Evolutionary conservation across 148 eudicot genomes (phyloP).

Genomic region (Chenopodium album): DNA sequence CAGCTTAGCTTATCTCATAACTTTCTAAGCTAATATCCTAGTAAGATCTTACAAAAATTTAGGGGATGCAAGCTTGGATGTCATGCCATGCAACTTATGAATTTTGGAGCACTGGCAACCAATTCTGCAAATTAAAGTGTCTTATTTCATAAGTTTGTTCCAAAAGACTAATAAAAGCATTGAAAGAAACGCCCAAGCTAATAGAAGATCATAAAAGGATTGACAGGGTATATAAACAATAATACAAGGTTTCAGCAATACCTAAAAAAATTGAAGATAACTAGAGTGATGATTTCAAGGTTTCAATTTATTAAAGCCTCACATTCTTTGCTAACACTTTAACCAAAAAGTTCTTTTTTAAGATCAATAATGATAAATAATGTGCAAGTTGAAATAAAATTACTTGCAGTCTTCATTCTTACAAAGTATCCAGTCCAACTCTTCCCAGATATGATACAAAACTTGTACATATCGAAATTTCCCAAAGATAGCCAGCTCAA

Average conservation of each 20-base stretch:
- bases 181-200: neutral
- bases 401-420: neutral
- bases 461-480: neutral
- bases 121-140: too few relatives aligned
- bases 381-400: neutral
- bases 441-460: constrained; percentile 1
- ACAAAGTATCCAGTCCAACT: neutral
- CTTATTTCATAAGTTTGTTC: neutral
- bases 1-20: neutral
- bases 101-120: neutral
- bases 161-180: neutral
- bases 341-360: neutral
- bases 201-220: neutral
- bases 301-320: neutral
- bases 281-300: neutral
- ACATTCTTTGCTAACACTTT: neutral
- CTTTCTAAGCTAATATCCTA: neutral
- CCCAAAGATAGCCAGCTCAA: neutral
- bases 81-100: neutral
- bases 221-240: too few relatives aligned
- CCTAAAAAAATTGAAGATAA: neutral
- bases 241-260: too few relatives aligned
- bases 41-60: neutral
- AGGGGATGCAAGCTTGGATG: neutral
- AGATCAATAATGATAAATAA: neutral